These are phyloP conservation scores for Alternaria alternata DNA, from an alignment of 2,329 filamentous ascomycete genomes.

Conservation along the genomic window DNA sequence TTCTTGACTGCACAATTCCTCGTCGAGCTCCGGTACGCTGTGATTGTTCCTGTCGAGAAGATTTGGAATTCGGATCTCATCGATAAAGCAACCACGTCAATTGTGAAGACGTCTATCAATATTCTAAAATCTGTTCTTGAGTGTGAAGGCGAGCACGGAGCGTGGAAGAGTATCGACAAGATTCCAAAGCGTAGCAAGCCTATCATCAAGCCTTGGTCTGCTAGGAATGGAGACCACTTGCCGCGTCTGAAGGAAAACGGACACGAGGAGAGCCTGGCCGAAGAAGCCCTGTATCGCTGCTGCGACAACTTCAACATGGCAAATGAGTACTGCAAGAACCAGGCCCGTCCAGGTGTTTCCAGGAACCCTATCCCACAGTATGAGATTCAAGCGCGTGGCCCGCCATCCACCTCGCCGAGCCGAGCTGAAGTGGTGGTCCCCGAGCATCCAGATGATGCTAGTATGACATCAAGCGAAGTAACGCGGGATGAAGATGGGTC, in stretches of 20 bases:
- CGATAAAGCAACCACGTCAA: conserved; percentile 78
- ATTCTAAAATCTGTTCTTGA: conserved; percentile 81
- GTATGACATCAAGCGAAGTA: conserved; percentile 36
- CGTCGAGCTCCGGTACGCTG: conserved; percentile 81
- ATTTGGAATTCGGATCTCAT: conserved; percentile 88
- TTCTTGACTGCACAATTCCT: conserved; percentile 79
- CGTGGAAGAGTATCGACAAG: conserved; percentile 69
- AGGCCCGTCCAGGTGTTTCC: conserved; percentile 64
- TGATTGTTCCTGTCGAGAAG: conserved; percentile 77
- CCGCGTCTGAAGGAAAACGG: conserved; percentile 55
- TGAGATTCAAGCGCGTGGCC: conserved; percentile 43
- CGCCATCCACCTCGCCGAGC: conserved; percentile 42
- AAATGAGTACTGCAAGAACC: conserved; percentile 77
- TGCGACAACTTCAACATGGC: conserved; percentile 70
- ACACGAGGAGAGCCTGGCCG: conserved; percentile 69
- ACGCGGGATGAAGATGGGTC: conserved; percentile 35
- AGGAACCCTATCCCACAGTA: conserved; percentile 72
- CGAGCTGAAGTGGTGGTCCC: conserved; percentile 46
- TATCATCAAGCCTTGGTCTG: conserved; percentile 61
- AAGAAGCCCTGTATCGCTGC: conserved; percentile 84
- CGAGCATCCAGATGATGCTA: conserved; percentile 39
- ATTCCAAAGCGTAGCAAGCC: conserved; percentile 58
- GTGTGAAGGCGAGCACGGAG: conserved; percentile 77
- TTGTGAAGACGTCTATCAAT: conserved; percentile 81
- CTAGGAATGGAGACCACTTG: conserved; percentile 56